Conservation (phyloP, 179 eudicot genomes). For the Corrigiola litoralis region DNA sequence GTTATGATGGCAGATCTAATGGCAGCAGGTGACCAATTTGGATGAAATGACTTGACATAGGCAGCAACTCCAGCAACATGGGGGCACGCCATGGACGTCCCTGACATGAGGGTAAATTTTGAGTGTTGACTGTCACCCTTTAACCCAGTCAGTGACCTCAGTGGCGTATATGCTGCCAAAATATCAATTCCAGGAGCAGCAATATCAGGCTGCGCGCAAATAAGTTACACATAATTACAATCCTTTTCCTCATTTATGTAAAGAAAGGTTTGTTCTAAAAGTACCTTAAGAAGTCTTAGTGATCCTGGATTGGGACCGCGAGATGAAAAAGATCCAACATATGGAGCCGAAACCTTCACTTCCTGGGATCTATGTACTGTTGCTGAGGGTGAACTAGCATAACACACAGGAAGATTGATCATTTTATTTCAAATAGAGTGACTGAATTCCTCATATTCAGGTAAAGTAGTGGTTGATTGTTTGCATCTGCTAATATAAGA, state of each 20-base stretch:
- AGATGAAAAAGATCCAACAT: conserved; percentile 74
- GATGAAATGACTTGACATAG: conserved; percentile 81
- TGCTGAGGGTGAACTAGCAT: conserved; percentile 50
- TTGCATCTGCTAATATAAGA: too few species aligned
- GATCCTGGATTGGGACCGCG: conserved; percentile 83
- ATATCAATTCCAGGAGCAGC: conserved; percentile 89
- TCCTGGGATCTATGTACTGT: conserved; percentile 54
- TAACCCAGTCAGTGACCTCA: conserved; percentile 63
- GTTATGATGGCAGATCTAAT: conserved; percentile 82
- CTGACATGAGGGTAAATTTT: conserved; percentile 75
- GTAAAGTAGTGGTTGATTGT: too few species aligned
- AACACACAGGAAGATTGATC: conserved; percentile 8
- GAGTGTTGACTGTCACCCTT: conserved; percentile 70
- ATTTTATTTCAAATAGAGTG: not conserved
- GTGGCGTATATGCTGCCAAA: conserved; percentile 76
- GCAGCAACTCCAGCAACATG: conserved; percentile 82
- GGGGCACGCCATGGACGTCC: conserved; percentile 94
- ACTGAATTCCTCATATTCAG: not conserved
- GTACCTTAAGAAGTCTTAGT: conserved; percentile 68
- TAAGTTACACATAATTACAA: conserved; percentile 1
- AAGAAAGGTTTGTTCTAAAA: not conserved
- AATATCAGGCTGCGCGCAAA: conserved; percentile 63
- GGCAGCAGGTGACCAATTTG: conserved; percentile 83
- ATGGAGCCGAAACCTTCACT: conserved; percentile 57
- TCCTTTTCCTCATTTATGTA: not conserved